Evolutionary conservation across 768 basidiomycete species (phyloP).

Genomic region (Xerocomellus intermedius): DNA sequence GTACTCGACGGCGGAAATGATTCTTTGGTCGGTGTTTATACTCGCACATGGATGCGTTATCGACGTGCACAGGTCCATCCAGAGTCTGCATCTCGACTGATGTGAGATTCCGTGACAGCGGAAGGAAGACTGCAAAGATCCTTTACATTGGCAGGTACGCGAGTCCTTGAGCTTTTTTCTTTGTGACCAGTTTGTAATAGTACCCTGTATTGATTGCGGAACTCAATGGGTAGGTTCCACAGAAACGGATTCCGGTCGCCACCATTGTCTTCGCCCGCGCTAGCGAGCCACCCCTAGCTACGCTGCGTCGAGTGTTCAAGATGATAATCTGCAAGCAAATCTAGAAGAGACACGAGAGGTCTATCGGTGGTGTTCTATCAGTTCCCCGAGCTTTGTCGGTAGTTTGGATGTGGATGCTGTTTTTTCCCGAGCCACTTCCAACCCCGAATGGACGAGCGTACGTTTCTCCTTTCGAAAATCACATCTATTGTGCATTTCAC

Average conservation of each 20-base stretch:
- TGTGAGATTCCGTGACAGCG: not conserved
- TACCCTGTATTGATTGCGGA: not conserved
- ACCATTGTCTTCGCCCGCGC: too few species aligned
- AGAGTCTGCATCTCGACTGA: not conserved
- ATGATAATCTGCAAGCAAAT: not conserved
- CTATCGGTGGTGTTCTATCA: not conserved
- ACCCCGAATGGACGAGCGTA: not conserved
- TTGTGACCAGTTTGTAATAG: too few species aligned
- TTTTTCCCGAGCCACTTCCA: not conserved
- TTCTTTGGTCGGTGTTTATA: not conserved
- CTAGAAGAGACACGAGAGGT: not conserved
- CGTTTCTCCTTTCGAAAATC: not conserved
- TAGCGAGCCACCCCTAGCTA: too few species aligned
- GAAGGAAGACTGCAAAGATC: not conserved
- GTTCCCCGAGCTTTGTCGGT: not conserved
- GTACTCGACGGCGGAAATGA: not conserved
- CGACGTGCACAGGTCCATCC: not conserved
- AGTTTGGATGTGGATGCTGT: not conserved
- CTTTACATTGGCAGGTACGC: too few species aligned
- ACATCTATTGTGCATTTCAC: not conserved
- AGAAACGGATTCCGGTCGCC: too few species aligned
- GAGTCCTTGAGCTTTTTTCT: not conserved
- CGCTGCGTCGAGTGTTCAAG: too few species aligned
- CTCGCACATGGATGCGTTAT: not conserved
- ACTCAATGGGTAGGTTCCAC: not conserved